Base-by-base conservation (phyloP, 2,329 filamentous ascomycete genomes). In the Epichloe sp. region DNA sequence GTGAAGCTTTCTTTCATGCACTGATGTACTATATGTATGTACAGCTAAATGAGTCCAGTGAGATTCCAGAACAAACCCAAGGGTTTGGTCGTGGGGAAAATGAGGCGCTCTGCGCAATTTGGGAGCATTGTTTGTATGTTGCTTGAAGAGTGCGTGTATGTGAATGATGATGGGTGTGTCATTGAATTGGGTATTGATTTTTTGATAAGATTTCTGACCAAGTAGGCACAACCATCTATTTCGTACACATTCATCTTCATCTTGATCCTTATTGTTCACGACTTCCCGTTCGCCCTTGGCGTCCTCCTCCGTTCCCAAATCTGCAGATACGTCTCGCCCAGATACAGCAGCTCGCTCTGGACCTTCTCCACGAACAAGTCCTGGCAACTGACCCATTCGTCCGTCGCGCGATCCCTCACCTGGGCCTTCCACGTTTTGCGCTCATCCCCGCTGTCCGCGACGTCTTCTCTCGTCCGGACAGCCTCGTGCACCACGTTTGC, bases 271-370 rank as follows among this genome's bases (percentile, higher is more conserved):
- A 3, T 31, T 11, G 8, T 31, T 44, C 14, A 44, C 7, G 23
- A 15, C 44, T 37, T 46, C 10, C 44, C 17, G n/a, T 35, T 19
- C 44, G 5, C 19, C 21, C 14, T 17, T n/a, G 37, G 31, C 11
- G 23, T 47, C 63, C 79, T 83, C 68, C 89, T 79, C 66, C 86
- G 77, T 73, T 97, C 93, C 93, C 93, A 97, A 44, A 98, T 81
- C 78, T 97, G 94, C 53, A 97, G 70, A 73, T 97, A 97, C 51
- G 86, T 86, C 75, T 98, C 93, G 49, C 91, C 88, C 0, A 94
- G 85, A 62, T 95, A 95, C 57, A 98, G 66, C 59, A 95, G 78
- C 72, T 98, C 91, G 56, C 80, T 86, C 68, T 91, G 85, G 19
- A 93, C 86, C 67, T 84, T 83, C 64, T 96, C 87, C 6, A 98